Evolutionary conservation across 1,139 yeast genomes (phyloP), one percentile per base, ranked within the genome.

Genomic region (Geotrichum siamense): DNA sequence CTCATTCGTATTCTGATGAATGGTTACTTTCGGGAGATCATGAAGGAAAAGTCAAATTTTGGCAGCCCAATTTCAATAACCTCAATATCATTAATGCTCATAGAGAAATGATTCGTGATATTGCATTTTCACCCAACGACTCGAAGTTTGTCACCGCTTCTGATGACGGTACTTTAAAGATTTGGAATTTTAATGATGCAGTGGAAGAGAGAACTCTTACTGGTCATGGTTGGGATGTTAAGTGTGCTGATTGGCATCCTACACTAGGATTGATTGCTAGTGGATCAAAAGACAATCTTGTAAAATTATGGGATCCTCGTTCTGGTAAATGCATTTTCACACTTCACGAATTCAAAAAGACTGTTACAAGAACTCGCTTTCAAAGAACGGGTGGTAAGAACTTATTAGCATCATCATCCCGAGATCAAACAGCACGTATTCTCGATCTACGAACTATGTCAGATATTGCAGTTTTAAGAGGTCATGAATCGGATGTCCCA

Each of bases 141-240:
- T 70, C 89, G 16, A 86, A 87, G 59, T 91, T 87, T 62, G 82
- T 87, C 20, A 85, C 95, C 1, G 85, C 94, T 51, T 83, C 94
- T 17, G 98, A 91, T 64, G 98, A 91, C 61, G 83, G 89, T 34
- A 74, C 82, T 5, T 66, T 91, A 48, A 91, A 91, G 59, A 79
- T 91, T 37, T 91, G 97, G 97, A 86, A 89, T 62, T 91, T 91
- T 63, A 82, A 84, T 60, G 85, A 83, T 53, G 96, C 94, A 39
- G 70, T 76, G 48, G 94, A 86, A 56, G 99, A 91, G 59, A 65
- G 86, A 38, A 72, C 77, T 1, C 70, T 91, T 41, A 74, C 79
- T 22, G 98, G 97, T 1, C 99, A 91, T 64, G 96, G 93, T 59
- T 91, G 99, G 99, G 99, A 91, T 65, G 96, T 91, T 26, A 91